phyloP scores from a whole-genome alignment of 1,139 yeast species.

The Lodderomyces theae region DNA sequence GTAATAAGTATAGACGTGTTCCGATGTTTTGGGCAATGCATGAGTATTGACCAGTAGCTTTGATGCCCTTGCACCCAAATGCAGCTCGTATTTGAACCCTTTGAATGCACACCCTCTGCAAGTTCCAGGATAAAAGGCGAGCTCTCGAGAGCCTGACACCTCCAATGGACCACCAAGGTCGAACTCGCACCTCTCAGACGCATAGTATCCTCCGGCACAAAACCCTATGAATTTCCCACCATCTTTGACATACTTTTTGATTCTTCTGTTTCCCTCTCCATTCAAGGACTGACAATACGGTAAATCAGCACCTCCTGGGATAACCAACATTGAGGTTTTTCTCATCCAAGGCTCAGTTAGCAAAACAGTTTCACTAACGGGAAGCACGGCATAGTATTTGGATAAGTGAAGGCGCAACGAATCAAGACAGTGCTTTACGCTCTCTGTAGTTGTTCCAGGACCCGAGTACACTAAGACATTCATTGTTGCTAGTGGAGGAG shows the following conservation, averaged over 20 bases:
- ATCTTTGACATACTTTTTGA: conserved; percentile 60
- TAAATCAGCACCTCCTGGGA: conserved; percentile 97
- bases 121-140: conserved; percentile 76
- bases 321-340: conserved; percentile 73
- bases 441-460: conserved; percentile 83
- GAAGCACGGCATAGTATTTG: conserved; percentile 82
- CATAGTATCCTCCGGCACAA: conserved; percentile 97
- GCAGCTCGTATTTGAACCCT: conserved; percentile 79
- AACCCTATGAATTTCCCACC: conserved; percentile 88
- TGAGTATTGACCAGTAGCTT: conserved; percentile 38
- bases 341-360: conserved; percentile 84
- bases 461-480: conserved; percentile 82
- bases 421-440: conserved; percentile 80
- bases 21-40: conserved; percentile 24
- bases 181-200: conserved; percentile 74
- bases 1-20: conserved; percentile 45
- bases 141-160: conserved; percentile 81
- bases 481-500: conserved; percentile 35
- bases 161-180: conserved; percentile 77
- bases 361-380: conserved; percentile 62
- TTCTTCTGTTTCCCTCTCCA: conserved; percentile 63
- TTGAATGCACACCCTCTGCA: conserved; percentile 77
- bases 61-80: conserved; percentile 69
- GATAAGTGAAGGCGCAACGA: conserved; percentile 73
- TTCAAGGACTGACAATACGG: conserved; percentile 73